These are phyloP conservation scores for Nakaseomyces nivariensis DNA, from an alignment of 1,139 yeast species.

Conservation along the genomic window DNA sequence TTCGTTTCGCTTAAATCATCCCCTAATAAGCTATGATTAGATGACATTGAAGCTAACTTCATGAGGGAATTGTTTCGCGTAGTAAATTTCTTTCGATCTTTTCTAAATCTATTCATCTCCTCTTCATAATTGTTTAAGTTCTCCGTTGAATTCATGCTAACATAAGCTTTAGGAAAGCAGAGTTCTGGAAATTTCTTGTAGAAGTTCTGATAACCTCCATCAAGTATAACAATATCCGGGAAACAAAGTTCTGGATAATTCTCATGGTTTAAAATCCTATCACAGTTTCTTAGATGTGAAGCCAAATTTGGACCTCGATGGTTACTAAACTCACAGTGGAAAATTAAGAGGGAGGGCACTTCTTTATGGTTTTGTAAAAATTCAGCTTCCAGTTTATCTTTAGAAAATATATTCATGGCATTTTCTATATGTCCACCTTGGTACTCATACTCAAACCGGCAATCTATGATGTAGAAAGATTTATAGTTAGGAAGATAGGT, in stretches of 20 bases:
- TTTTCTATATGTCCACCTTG: slow-evolving; percentile 85
- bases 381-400: slow-evolving; percentile 40
- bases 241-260: slow-evolving; percentile 71
- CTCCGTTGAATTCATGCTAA: slow-evolving; percentile 76
- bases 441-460: slow-evolving; percentile 86
- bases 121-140: slow-evolving; percentile 59
- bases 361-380: slow-evolving; percentile 10
- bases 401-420: slow-evolving; percentile 69
- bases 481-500: slow-evolving; percentile 45
- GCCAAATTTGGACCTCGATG: slow-evolving; percentile 94
- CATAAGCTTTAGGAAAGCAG: slow-evolving; percentile 70
- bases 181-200: slow-evolving; percentile 39
- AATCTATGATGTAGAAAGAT: slow-evolving; percentile 60
- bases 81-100: slow-evolving; percentile 40
- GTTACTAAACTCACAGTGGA: slow-evolving; percentile 91
- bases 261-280: slow-evolving; percentile 61
- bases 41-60: slow-evolving; percentile 12
- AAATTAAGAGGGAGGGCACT: slow-evolving; percentile 45
- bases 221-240: slow-evolving; percentile 80
- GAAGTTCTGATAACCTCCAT: slow-evolving; percentile 85
- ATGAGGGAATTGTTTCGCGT: slow-evolving; percentile 32
- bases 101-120: slow-evolving; percentile 61
- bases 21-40: neutral
- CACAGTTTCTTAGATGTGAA: slow-evolving; percentile 70
- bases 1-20: neutral